Percentiles rank a stretch among this genome's conserved stretches.
Conservation (phyloP, 1,284 basidiomycete genomes). For the Cronartium ribicola region DNA sequence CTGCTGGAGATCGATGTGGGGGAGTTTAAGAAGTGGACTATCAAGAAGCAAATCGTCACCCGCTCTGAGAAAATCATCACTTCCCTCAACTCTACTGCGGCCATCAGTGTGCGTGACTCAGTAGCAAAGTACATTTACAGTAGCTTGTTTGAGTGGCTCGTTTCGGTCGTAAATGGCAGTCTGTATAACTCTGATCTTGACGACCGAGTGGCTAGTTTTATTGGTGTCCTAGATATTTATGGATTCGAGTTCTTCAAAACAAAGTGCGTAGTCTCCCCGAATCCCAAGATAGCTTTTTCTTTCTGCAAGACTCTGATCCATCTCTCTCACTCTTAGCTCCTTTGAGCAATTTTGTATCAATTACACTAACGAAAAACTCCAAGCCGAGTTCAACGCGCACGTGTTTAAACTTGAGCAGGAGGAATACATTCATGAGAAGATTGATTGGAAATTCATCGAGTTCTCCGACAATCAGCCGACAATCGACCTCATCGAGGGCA, state of each 20-base stretch:
- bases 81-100: constrained; percentile 76
- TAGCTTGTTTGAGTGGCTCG: constrained; percentile 97
- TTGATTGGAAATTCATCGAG: constrained; percentile 99
- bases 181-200: constrained; percentile 85
- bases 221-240: constrained; percentile 84
- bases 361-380: constrained; percentile 91
- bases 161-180: constrained; percentile 93
- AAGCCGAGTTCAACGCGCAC: constrained; percentile 49
- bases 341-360: constrained; percentile 99
- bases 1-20: constrained; percentile 82
- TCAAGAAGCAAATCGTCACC: constrained; percentile 95
- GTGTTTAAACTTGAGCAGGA: constrained; percentile 81
- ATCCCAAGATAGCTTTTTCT: neutral
- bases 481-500: constrained; percentile 97
- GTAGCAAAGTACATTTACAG: constrained; percentile 99
- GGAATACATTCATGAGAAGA: constrained; percentile 96
- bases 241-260: constrained; percentile 52
- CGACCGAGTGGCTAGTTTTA: constrained; percentile 87
- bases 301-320: neutral
- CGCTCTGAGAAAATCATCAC: constrained; percentile 94
- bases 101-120: constrained; percentile 90
- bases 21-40: constrained; percentile 99
- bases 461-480: constrained; percentile 98
- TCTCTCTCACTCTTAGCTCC: constrained; percentile 60
- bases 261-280: constrained; percentile 18